phyloP scores from a whole-genome alignment of 164 flowering plant genomes.

The Vitis cinerea region DNA sequence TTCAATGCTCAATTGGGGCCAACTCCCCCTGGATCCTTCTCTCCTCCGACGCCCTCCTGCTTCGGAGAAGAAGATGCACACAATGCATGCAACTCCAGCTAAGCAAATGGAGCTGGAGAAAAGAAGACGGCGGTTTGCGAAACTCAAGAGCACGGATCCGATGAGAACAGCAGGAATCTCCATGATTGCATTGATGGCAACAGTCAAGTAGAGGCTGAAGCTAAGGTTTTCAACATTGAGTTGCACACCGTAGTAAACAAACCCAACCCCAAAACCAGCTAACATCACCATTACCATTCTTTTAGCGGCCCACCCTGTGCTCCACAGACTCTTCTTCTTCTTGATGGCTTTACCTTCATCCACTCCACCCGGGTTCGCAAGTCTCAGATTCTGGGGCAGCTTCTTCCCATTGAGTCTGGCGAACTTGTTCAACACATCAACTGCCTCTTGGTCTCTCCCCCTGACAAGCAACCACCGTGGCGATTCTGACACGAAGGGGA shows the following conservation, averaged over 20 bases:
- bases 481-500: slow-evolving; percentile 56
- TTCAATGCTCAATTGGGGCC: slow-evolving; percentile 47
- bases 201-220: slow-evolving; percentile 55
- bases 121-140: slow-evolving; percentile 35
- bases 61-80: slow-evolving; percentile 40
- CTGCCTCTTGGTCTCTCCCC: slow-evolving; percentile 50
- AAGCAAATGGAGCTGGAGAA: slow-evolving; percentile 37
- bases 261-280: slow-evolving; percentile 58
- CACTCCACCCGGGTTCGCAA: slow-evolving; percentile 22
- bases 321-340: slow-evolving; percentile 36
- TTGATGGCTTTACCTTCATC: not conserved
- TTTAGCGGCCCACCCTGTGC: slow-evolving; percentile 45
- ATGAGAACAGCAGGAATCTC: slow-evolving; percentile 65
- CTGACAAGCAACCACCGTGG: slow-evolving; percentile 60
- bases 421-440: slow-evolving; percentile 34
- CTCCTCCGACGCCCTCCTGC: not conserved
- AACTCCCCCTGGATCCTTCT: slow-evolving; percentile 14
- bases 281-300: slow-evolving; percentile 47
- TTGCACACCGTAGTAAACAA: slow-evolving; percentile 63
- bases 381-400: slow-evolving; percentile 36
- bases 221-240: slow-evolving; percentile 56
- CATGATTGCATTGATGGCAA: slow-evolving; percentile 51
- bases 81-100: slow-evolving; percentile 49
- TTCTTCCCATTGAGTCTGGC: slow-evolving; percentile 51
- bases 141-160: slow-evolving; percentile 43